These are phyloP conservation scores for Sporisorium exsertum DNA, from an alignment of 1,284 basidiomycete genomes.

Conservation along the genomic window DNA sequence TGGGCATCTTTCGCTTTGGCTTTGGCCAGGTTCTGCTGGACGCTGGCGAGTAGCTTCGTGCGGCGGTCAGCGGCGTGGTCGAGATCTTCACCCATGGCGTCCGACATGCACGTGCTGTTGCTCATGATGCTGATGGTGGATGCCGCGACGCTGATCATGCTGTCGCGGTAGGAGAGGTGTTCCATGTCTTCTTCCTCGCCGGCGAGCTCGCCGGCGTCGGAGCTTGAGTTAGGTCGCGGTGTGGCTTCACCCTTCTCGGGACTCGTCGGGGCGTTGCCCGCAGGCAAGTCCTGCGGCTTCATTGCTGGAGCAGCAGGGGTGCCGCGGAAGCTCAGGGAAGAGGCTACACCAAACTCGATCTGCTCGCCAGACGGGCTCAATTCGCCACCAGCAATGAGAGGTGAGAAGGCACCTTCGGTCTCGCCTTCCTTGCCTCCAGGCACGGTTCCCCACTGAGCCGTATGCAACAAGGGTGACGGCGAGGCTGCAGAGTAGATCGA, in stretches of 20 bases:
- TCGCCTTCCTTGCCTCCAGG: background rate
- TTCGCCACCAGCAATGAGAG: conserved; percentile 14
- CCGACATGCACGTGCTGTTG: conserved; percentile 52
- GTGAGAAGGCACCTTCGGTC: conserved; percentile 18
- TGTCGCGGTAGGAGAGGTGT: conserved; percentile 36
- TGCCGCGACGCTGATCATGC: conserved; percentile 47
- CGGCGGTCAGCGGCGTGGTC: conserved; percentile 43
- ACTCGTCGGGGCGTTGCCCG: conserved; percentile 8
- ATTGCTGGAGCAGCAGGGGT: conserved; percentile 13
- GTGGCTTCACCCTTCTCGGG: conserved; percentile 24
- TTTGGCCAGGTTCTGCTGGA: conserved; percentile 46
- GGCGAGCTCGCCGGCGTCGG: conserved; percentile 12
- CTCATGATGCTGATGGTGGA: conserved; percentile 53
- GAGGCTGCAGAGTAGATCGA: conserved; percentile 21
- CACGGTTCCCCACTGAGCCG: conserved; percentile 26
- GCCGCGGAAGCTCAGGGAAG: conserved; percentile 11
- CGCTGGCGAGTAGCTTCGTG: conserved; percentile 45
- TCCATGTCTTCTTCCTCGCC: conserved; percentile 24
- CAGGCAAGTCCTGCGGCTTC: background rate
- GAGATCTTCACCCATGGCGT: conserved; percentile 46
- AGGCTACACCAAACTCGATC: conserved; percentile 28
- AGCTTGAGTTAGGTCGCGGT: conserved; percentile 24
- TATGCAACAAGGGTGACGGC: conserved; percentile 45
- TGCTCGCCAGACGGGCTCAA: conserved; percentile 24
- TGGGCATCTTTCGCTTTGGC: conserved; percentile 39